Evolutionary conservation across 2,329 filamentous ascomycete genomes (phyloP).

Genomic region (Trichoderma asperellum): DNA sequence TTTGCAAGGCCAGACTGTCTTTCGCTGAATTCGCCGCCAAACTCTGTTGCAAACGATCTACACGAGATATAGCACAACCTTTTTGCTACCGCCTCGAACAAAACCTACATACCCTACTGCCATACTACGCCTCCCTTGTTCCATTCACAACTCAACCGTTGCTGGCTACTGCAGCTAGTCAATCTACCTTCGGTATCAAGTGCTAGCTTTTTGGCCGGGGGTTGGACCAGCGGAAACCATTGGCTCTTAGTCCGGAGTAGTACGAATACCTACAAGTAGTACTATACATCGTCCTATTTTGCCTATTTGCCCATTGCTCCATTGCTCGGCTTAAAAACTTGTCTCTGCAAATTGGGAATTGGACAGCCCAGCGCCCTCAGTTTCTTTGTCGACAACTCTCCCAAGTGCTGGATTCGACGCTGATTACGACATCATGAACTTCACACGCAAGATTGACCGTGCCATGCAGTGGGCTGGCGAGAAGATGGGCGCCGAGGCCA

Average conservation of each 20-base stretch:
- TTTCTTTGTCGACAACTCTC: neutral
- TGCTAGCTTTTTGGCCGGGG: constrained; percentile 15
- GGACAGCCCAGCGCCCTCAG: neutral
- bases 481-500: constrained; percentile 90
- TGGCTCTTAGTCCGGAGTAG: constrained; percentile 6
- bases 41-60: neutral
- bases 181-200: constrained; percentile 4
- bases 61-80: too few species aligned
- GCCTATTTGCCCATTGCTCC: neutral
- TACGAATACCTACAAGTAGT: neutral
- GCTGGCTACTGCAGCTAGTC: neutral
- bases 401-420: neutral
- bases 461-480: constrained; percentile 98
- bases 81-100: neutral
- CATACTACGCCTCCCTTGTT: neutral
- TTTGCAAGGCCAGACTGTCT: neutral
- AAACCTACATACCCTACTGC: neutral
- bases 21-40: neutral
- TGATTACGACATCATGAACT: constrained; percentile 49
- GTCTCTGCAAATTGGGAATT: neutral
- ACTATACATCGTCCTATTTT: neutral
- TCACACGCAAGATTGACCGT: constrained; percentile 86
- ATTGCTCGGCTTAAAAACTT: neutral
- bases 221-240: neutral
- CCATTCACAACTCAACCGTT: neutral